Base-by-base conservation (phyloP, 2,329 filamentous ascomycete species). In the Trichophyton schoenleinii region DNA sequence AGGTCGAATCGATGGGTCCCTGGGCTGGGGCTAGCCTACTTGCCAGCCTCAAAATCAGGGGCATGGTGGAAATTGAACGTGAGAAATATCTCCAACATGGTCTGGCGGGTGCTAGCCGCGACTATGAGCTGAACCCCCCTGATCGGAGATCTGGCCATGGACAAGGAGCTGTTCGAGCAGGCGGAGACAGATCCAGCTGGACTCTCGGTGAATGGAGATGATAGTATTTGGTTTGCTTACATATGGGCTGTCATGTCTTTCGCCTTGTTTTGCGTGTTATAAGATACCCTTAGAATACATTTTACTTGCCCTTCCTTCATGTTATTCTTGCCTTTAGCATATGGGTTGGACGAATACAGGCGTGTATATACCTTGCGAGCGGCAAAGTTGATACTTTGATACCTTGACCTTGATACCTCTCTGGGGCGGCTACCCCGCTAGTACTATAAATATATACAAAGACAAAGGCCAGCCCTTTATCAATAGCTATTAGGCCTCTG, bases 11-110 rank as follows among this genome's bases (percentile, higher is more conserved):
- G 5, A 70, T 87, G 3, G 85, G 85, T 1, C 72, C 83, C 2
- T 87, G 85, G 84, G 81, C 81, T 3, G 85, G 85, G 5, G 84
- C 81, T 3, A 86, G 83, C 69, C 72, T 87, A 20, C 73, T 84
- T 5, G 78, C 81, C 0, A 80, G 79, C 64, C 71, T 86, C 65
- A 81, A 82, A 59, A 77, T 86, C 22, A 80, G 80, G 62, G 83
- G 83, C 0, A 76, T 83, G 53, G 81, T 85, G 4, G 84, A 87
- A 70, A 79, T 87, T 20, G 84, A 87, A 67, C 76, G 82, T 28
- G 85, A 87, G 57, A 80, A 80, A 49, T 87, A 85, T 66, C 69
- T 86, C 42, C 74, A 77, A 53, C 71, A 79, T 66, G 77, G 78
- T 31, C 66, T 80, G 42, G 71, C 75, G 13, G 75, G 77, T 1